phyloP scores from a whole-genome alignment of 2,329 filamentous ascomycete species.

The Gyromitra esculenta region DNA sequence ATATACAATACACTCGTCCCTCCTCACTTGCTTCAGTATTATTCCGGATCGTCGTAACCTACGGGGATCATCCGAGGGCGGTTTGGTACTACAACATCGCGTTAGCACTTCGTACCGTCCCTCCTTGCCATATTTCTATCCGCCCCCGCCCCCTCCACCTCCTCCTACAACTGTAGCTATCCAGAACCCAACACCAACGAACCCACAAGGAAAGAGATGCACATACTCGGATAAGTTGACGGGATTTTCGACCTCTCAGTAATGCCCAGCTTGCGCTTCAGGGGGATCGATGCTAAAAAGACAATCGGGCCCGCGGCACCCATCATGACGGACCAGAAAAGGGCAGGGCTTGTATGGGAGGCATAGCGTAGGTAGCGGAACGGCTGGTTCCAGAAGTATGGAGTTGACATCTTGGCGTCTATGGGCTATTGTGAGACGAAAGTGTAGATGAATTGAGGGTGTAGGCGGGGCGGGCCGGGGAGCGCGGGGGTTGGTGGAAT shows the following conservation, averaged over 20 bases:
- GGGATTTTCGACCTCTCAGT: conserved; percentile 77
- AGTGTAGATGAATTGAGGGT: neutral
- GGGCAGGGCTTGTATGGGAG: conserved; percentile 84
- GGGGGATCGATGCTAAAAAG: conserved; percentile 76
- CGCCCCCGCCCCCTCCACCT: neutral
- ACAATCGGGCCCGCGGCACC: conserved; percentile 77
- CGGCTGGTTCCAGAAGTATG: conserved; percentile 85
- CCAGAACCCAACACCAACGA: neutral
- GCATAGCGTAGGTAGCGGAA: conserved; percentile 89
- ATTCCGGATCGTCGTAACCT: conserved; percentile 48
- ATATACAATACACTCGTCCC: neutral
- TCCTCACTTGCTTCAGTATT: neutral
- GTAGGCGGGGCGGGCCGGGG: conserved; percentile 6
- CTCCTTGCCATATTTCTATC: neutral
- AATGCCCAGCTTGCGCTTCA: conserved; percentile 78
- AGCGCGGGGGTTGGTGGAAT: neutral
- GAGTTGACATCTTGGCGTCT: conserved; percentile 69
- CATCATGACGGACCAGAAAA: conserved; percentile 85
- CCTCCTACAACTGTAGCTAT: neutral
- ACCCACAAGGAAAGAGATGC: neutral
- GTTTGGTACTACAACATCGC: conserved; percentile 46
- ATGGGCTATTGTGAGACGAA: conserved; percentile 52
- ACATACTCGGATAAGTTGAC: conserved; percentile 90
- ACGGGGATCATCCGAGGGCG: conserved; percentile 38
- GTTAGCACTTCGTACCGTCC: neutral